These are phyloP conservation scores for Aquilaria sinensis DNA, from an alignment of 345 rosid genomes.

Conservation along the genomic window DNA sequence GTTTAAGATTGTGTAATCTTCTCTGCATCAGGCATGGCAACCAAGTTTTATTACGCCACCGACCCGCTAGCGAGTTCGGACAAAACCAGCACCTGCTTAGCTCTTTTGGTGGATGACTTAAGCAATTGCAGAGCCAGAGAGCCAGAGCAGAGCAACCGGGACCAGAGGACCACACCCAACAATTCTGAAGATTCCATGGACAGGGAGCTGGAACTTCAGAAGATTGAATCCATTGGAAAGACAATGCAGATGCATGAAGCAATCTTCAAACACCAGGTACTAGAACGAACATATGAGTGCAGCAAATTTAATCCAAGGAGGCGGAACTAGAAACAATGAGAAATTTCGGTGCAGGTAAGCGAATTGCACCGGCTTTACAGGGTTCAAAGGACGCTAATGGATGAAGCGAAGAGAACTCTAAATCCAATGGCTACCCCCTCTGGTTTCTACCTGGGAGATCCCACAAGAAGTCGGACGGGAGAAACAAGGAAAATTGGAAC, in stretches of 20 bases:
- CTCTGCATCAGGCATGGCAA: slow-evolving; percentile 68
- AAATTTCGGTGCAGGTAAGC: slow-evolving; percentile 44
- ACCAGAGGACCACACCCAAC: slow-evolving; percentile 12
- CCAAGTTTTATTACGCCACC: slow-evolving; percentile 36
- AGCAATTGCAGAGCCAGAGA: slow-evolving; percentile 17
- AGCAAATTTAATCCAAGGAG: not conserved
- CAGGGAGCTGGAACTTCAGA: slow-evolving; percentile 36
- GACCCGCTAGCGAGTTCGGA: slow-evolving; percentile 30
- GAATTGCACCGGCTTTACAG: slow-evolving; percentile 77
- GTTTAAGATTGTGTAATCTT: not conserved
- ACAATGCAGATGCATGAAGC: slow-evolving; percentile 86
- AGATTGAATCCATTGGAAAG: slow-evolving; percentile 48
- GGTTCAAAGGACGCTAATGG: slow-evolving; percentile 66
- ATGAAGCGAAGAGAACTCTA: slow-evolving; percentile 30
- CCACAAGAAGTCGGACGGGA: slow-evolving; percentile 41
- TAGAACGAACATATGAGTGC: not conserved
- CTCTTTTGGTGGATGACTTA: slow-evolving; percentile 41
- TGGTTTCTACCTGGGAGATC: slow-evolving; percentile 4
- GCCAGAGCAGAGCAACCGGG: slow-evolving; percentile 16
- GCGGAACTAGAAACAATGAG: not conserved
- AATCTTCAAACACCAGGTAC: slow-evolving; percentile 70
- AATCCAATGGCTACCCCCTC: no score
- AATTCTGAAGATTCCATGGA: slow-evolving; percentile 30
- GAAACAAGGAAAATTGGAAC: slow-evolving; percentile 22
- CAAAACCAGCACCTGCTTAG: slow-evolving; percentile 20